These are phyloP conservation scores for Chalaropsis ovoidea DNA, from an alignment of 2,329 filamentous ascomycete genomes.

Conservation along the genomic window DNA sequence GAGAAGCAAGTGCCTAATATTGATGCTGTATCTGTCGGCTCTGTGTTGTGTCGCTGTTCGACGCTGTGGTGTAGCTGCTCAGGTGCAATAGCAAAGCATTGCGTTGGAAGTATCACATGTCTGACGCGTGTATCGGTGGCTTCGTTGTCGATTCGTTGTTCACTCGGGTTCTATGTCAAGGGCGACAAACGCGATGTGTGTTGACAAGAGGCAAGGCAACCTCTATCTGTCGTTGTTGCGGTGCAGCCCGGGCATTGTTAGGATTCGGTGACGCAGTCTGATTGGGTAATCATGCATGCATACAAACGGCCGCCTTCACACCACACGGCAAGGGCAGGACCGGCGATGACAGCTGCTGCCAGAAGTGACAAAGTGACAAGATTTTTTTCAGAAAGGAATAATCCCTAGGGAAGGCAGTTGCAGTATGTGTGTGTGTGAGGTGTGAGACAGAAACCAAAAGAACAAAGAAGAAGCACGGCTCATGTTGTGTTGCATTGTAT, in stretches of 20 bases:
- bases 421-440: neutral
- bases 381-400: neutral
- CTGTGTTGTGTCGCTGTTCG: too few species aligned
- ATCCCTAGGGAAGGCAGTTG: neutral
- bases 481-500: neutral
- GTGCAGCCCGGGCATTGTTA: neutral
- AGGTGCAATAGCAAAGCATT: too few species aligned
- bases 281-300: neutral
- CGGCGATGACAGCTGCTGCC: neutral
- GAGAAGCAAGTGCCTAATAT: too few species aligned
- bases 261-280: neutral
- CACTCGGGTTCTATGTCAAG: too few species aligned
- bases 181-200: too few species aligned
- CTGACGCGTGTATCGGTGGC: too few species aligned
- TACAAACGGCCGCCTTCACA: neutral
- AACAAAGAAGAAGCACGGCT: conserved; percentile 11
- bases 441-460: conserved; percentile 7
- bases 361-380: conserved; percentile 5
- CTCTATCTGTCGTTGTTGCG: neutral
- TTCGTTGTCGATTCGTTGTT: too few species aligned
- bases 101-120: too few species aligned
- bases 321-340: neutral
- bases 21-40: too few species aligned
- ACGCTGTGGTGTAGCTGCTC: too few species aligned
- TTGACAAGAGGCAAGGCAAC: too few species aligned